phyloP scores from a whole-genome alignment of 805 yeast genomes.

The Candida endomychidarum region DNA sequence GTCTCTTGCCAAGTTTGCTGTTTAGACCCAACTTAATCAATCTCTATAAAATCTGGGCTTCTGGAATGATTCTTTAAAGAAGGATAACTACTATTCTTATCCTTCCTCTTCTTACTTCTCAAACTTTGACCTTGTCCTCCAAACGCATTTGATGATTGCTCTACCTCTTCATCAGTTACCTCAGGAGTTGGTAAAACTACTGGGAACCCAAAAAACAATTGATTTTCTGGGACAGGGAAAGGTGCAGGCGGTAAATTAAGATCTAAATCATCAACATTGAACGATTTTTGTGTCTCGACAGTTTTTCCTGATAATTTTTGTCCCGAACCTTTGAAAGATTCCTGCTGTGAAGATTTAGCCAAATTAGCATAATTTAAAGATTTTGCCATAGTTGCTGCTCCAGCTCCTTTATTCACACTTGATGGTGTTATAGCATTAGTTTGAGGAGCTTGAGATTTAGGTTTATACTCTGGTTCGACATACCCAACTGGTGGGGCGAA shows the following conservation, averaged over 20 bases:
- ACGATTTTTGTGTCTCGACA: conserved; percentile 22
- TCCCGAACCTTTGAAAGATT: conserved; percentile 60
- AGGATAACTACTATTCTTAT: conserved; percentile 45
- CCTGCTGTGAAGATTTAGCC: conserved; percentile 34
- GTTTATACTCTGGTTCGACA: conserved; percentile 78
- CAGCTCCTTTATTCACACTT: conserved; percentile 37
- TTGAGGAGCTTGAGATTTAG: conserved; percentile 36
- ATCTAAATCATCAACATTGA: conserved; percentile 46
- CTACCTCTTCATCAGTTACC: conserved; percentile 25
- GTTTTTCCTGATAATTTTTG: conserved; percentile 67
- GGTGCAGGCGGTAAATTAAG: conserved; percentile 69
- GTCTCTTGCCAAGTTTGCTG: too few species aligned
- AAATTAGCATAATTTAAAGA: conserved; percentile 64
- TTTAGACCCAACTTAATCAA: too few species aligned
- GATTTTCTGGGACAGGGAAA: conserved; percentile 74
- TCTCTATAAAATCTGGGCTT: conserved; percentile 79
- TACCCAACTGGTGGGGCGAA: conserved; percentile 99
- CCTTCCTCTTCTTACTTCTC: conserved; percentile 71
- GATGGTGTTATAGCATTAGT: conserved; percentile 33
- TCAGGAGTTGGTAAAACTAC: conserved; percentile 47
- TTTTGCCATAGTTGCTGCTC: conserved; percentile 75
- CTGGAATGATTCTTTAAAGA: conserved; percentile 62
- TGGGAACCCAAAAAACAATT: conserved; percentile 92
- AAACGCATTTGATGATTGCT: conserved; percentile 41
- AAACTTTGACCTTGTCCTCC: conserved; percentile 74